These are phyloP conservation scores for Ophiostoma novo-ulmi DNA, from an alignment of 2,329 filamentous ascomycete genomes.

Conservation along the genomic window DNA sequence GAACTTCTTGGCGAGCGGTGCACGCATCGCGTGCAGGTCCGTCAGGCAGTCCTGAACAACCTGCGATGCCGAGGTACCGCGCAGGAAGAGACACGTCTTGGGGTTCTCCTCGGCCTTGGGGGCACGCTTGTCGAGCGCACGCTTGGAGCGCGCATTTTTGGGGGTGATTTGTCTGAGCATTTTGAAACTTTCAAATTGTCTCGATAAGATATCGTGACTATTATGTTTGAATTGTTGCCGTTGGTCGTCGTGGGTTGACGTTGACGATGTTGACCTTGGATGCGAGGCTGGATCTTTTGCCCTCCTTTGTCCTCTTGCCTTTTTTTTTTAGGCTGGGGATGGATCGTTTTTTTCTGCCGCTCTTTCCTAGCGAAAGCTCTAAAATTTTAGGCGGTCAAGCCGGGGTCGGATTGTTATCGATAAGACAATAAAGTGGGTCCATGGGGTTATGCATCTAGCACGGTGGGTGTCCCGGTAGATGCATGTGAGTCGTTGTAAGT, in stretches of 20 bases:
- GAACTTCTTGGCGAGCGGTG: constrained; percentile 82
- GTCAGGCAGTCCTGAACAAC: constrained; percentile 76
- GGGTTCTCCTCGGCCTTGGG: constrained; percentile 85
- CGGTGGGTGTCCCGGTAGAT: not conserved
- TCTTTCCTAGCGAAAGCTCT: not conserved
- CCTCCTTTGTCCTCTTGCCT: not conserved
- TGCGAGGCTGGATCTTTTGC: not conserved
- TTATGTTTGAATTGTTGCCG: not conserved
- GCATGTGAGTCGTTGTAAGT: not conserved
- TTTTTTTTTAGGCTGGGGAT: constrained; percentile 4
- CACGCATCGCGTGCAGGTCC: constrained; percentile 79
- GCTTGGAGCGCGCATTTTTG: constrained; percentile 79
- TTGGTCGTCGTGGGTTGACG: constrained; percentile 6
- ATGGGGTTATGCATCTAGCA: not conserved
- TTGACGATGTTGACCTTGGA: not conserved
- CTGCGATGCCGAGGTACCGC: constrained; percentile 79
- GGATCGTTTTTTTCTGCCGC: constrained; percentile 11
- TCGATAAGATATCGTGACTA: not conserved
- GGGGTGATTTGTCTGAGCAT: constrained; percentile 40
- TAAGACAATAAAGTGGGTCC: not conserved
- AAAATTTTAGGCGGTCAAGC: constrained; percentile 13
- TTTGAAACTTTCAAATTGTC: not conserved
- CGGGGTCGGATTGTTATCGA: not conserved
- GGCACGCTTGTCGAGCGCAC: constrained; percentile 86
- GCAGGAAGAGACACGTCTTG: constrained; percentile 83